Evolutionary conservation across 768 basidiomycete species (phyloP).

Genomic region (Tubosaeta brunneosetosa): DNA sequence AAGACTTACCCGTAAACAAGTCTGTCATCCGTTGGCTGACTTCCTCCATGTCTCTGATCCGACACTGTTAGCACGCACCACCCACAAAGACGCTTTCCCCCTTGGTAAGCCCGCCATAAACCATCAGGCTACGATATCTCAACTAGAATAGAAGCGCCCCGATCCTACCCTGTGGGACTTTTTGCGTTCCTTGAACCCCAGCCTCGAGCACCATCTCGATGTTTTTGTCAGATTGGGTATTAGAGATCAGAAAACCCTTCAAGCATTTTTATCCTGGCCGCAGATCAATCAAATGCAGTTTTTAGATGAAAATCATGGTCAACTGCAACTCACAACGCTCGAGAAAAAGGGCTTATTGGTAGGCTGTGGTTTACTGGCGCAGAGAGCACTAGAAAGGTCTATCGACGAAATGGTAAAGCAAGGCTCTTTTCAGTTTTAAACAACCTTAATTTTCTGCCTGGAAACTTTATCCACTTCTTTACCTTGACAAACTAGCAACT

Average conservation of each 20-base stretch:
- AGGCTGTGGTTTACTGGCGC: slow-evolving; percentile 3
- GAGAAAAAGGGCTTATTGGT: slow-evolving; percentile 18
- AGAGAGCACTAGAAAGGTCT: slow-evolving; percentile 3
- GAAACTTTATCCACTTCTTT: slow-evolving; percentile 4
- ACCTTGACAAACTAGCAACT: slow-evolving; percentile 2
- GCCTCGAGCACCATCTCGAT: slow-evolving; percentile 16
- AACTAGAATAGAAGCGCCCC: neutral
- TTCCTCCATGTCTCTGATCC: neutral
- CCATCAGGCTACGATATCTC: neutral
- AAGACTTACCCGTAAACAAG: neutral
- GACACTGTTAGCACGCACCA: neutral
- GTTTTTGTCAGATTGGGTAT: slow-evolving; percentile 22
- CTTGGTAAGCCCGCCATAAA: slow-evolving; percentile 7
- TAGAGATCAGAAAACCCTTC: slow-evolving; percentile 17
- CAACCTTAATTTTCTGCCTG: neutral
- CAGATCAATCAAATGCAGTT: slow-evolving; percentile 11
- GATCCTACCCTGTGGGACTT: slow-evolving; percentile 9
- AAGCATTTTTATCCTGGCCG: slow-evolving; percentile 23
- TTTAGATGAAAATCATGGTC: slow-evolving; percentile 8
- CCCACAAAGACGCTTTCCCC: neutral
- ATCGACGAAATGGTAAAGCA: neutral
- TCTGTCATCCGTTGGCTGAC: neutral
- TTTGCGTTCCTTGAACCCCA: slow-evolving; percentile 18
- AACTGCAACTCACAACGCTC: slow-evolving; percentile 18
- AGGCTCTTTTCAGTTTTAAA: neutral